A percentile compares a stretch with the other conserved stretches of the same genome.
Conservation (phyloP, 1,284 basidiomycete species). For the Leccinum huronense region DNA sequence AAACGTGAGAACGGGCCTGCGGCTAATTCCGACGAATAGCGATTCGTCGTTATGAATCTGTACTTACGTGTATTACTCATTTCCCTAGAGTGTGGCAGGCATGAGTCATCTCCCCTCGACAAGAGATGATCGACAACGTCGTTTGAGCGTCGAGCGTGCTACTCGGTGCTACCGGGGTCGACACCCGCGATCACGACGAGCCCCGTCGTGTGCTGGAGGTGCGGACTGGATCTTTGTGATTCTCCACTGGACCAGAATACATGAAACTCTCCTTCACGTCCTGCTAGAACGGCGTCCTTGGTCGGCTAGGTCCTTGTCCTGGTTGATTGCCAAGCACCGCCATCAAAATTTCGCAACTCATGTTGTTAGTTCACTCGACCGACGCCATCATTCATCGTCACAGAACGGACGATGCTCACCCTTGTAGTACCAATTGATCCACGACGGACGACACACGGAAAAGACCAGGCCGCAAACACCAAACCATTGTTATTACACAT, state of each 20-base stretch:
- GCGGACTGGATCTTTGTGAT: not conserved
- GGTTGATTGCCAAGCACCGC: not conserved
- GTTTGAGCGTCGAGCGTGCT: not conserved
- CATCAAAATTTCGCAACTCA: not conserved
- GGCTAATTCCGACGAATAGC: too few relatives aligned
- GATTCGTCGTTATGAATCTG: not conserved
- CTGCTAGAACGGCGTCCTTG: not conserved
- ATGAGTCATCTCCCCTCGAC: not conserved
- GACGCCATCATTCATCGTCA: not conserved
- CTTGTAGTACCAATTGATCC: not conserved
- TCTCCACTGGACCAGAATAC: not conserved
- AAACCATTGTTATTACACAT: not conserved
- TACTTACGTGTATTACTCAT: not conserved
- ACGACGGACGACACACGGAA: not conserved
- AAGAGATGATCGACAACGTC: not conserved
- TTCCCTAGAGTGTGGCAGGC: not conserved
- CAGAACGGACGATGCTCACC: not conserved
- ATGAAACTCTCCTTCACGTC: not conserved
- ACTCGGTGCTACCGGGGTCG: not conserved
- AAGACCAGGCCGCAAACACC: not conserved
- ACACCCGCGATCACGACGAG: not conserved
- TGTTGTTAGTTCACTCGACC: not conserved
- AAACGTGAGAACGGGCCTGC: too few relatives aligned
- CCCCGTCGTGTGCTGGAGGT: not conserved
- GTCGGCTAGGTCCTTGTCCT: not conserved